phyloP scores from a whole-genome alignment of 2,329 filamentous ascomycete species.

The Plectosphaerella cucumerina region DNA sequence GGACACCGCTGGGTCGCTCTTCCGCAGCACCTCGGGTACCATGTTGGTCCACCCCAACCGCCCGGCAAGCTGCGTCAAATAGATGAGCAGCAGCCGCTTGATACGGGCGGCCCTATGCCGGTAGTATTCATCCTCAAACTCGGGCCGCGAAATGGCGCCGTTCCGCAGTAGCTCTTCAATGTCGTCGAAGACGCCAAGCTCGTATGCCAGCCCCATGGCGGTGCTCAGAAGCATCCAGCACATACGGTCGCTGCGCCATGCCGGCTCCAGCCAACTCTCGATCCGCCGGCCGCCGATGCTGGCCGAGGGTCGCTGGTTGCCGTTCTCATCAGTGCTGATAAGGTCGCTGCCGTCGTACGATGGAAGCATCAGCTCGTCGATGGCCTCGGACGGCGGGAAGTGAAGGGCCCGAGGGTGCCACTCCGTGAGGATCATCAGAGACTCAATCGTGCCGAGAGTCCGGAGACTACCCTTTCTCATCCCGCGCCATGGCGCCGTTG shows the following conservation, averaged over 20 bases:
- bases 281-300: slow-evolving; percentile 80
- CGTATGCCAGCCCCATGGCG: slow-evolving; percentile 83
- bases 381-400: slow-evolving; percentile 79
- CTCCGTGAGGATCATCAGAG: slow-evolving; percentile 87
- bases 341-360: slow-evolving; percentile 46
- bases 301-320: slow-evolving; percentile 36
- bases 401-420: slow-evolving; percentile 95
- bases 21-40: slow-evolving; percentile 67
- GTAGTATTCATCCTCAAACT: slow-evolving; percentile 72
- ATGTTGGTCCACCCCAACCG: slow-evolving; percentile 90
- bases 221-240: slow-evolving; percentile 97
- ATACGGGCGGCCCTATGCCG: slow-evolving; percentile 76
- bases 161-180: slow-evolving; percentile 67
- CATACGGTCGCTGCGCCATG: slow-evolving; percentile 92
- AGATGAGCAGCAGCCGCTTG: slow-evolving; percentile 82
- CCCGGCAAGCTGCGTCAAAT: slow-evolving; percentile 89
- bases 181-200: slow-evolving; percentile 92
- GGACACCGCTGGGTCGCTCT: slow-evolving; percentile 52
- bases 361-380: slow-evolving; percentile 64
- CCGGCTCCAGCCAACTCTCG: slow-evolving; percentile 94
- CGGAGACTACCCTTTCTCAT: slow-evolving; percentile 74
- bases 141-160: slow-evolving; percentile 54
- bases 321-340: slow-evolving; percentile 38
- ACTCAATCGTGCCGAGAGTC: slow-evolving; percentile 91
- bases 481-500: slow-evolving; percentile 66